These are phyloP conservation scores for Chaetomiaceae sp. DNA, from an alignment of 2,329 filamentous ascomycete species.

Conservation along the genomic window DNA sequence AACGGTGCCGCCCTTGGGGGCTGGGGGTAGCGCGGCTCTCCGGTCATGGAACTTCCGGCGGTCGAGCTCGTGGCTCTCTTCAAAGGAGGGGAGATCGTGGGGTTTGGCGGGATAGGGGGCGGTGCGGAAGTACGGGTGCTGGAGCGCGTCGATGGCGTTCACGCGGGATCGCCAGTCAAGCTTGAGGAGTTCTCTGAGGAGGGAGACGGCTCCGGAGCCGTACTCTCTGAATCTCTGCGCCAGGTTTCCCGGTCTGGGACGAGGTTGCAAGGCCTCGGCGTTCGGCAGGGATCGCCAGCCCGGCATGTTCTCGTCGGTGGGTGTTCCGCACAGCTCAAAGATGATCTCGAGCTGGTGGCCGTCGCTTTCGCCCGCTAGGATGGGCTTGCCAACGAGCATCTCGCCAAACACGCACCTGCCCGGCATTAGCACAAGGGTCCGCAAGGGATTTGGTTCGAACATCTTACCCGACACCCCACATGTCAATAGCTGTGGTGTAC, in stretches of 20 bases:
- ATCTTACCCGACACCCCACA: conserved; percentile 92
- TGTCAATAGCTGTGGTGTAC: conserved; percentile 96
- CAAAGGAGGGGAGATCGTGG: conserved; percentile 82
- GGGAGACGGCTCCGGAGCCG: conserved; percentile 66
- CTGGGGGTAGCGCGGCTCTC: conserved; percentile 78
- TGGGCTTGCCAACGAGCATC: conserved; percentile 92
- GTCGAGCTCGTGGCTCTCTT: conserved; percentile 96
- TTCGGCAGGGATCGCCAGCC: conserved; percentile 81
- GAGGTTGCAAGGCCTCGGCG: conserved; percentile 66
- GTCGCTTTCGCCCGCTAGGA: conserved; percentile 85
- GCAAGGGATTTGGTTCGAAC: not conserved
- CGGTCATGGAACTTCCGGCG: conserved; percentile 84
- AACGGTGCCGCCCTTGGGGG: conserved; percentile 85
- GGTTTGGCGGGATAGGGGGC: conserved; percentile 74
- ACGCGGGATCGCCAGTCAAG: conserved; percentile 85
- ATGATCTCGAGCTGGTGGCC: conserved; percentile 87
- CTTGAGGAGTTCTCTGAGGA: conserved; percentile 76
- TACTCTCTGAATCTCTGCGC: conserved; percentile 71
- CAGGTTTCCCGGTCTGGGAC: conserved; percentile 59
- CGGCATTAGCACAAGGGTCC: conserved; percentile 6
- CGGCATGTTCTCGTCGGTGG: conserved; percentile 87
- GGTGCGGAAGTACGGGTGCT: conserved; percentile 86
- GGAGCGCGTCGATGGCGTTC: conserved; percentile 88
- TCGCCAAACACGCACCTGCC: conserved; percentile 94
- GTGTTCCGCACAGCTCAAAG: conserved; percentile 86